Evolutionary conservation across 139 green algal genomes (phyloP), one percentile per base, ranked within the genome.

Genomic region (Marvania coccoides): DNA sequence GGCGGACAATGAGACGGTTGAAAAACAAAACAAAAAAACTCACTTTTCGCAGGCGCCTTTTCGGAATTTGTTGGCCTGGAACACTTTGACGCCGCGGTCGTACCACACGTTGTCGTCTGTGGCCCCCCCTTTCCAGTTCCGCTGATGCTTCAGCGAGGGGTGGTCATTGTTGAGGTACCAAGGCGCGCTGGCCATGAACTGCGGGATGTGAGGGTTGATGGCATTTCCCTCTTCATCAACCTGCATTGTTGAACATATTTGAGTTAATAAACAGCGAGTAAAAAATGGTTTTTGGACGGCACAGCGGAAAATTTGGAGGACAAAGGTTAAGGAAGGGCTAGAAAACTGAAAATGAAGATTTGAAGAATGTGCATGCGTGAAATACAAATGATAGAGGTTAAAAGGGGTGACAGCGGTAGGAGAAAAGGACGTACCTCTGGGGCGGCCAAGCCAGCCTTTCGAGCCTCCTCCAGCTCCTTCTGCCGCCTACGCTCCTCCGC

Each of bases 191-290:
- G 84, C 85, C 94, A 99, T 99, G 70, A 97, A 98, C 80, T 97
- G 83, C 4, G 95, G 95, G 58, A 99, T 99, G 65, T 99, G 95
- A 0, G 95, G 95, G 81, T 99, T 99, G 72, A 99, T 99, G 54
- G 95, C 91, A 56, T 94, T 95, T 47, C 94, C 95, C 67, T 98
- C 93, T 73, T 98, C 95, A 76, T 99, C 95, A 0, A 97, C 61
- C 79, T 58, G 67, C 59, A 57, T 58, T n/a, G n/a, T n/a, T n/a
- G n/a, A n/a, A n/a, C n/a, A n/a, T n/a, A n/a, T n/a, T n/a, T n/a
- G n/a, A n/a, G n/a, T n/a, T n/a, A n/a, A n/a, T n/a, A n/a, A n/a
- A n/a, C n/a, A n/a, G n/a, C n/a, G n/a, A n/a, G n/a, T n/a, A n/a
- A n/a, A n/a, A n/a, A n/a, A n/a, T n/a, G n/a, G n/a, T n/a, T n/a